phyloP scores from a whole-genome alignment of 2,329 filamentous ascomycete species.

The Xylariaceae sp. region DNA sequence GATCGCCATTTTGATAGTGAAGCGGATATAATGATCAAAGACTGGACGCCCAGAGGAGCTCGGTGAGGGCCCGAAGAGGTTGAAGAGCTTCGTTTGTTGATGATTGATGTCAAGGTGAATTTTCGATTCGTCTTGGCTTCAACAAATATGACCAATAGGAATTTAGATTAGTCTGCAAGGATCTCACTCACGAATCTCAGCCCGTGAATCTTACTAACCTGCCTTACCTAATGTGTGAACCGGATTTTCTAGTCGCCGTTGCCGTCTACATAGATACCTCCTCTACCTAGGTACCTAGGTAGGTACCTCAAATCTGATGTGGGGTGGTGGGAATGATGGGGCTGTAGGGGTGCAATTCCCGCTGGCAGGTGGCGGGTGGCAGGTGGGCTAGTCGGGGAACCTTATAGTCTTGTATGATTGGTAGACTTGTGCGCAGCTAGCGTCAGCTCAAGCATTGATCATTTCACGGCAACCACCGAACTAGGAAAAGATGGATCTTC shows the following conservation, averaged over 20 bases:
- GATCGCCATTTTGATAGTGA: conserved; percentile 50
- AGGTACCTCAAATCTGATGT: no score
- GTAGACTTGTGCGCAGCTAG: background rate
- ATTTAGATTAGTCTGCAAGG: background rate
- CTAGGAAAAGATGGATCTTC: background rate
- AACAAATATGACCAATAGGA: conserved; percentile 13
- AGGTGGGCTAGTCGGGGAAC: background rate
- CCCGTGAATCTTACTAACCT: background rate
- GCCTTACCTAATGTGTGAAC: background rate
- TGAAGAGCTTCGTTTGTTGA: conserved; percentile 1
- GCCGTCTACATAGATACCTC: no score
- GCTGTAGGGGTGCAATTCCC: no score
- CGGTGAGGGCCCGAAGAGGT: background rate
- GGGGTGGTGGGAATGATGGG: no score
- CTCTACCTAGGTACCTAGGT: no score
- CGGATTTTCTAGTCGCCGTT: conserved; percentile 19
- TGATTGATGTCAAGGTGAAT: conserved; percentile 8
- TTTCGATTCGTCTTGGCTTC: conserved; percentile 4
- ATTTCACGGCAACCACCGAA: conserved; percentile 3
- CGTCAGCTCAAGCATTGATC: background rate
- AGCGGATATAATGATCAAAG: background rate
- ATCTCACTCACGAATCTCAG: background rate
- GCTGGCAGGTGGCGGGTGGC: background rate
- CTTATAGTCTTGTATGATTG: conserved; percentile 16
- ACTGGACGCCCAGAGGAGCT: background rate